Base-by-base conservation (phyloP, 352 stramenopile species). In the Globisporangium polare region DNA sequence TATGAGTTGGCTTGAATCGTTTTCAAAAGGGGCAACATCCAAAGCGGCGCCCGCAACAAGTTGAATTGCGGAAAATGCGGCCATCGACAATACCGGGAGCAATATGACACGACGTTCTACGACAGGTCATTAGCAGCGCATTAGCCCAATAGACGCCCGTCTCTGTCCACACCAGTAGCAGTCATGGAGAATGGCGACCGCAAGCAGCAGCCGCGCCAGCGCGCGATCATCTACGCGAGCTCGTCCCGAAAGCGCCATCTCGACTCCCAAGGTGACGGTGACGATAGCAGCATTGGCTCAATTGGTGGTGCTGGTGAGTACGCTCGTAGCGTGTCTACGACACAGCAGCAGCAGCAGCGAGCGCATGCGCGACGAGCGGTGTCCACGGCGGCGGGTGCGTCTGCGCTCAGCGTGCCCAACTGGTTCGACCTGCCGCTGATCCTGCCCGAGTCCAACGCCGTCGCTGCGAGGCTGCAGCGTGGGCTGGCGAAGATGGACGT, bases 351-450 rank as follows among this genome's bases (percentile, higher is more conserved):
- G 20, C 58, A 58, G 18, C 58, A 59, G 10, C 35, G 50, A 53
- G 24, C 1, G 24, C 20, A 59, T 41, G 27, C 58, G 20, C 58
- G 50, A 26, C 22, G 26, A 52, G 26, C 27, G 10, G 8, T 60
- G 22, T 55, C 45, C 12, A 35, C 45, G 12, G 20, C 45, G 5
- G 35, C 27, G 4, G 24, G 9, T 4, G 35, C 42, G n/a, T 62
- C 56, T 6, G 49, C 54, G 17, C 49, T 68, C 6, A 51, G 42
- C 13, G 65, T 73, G 26, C 80, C 82, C 15, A 76, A 66, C 43
- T 89, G 78, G 79, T 88, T 88, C 66, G 79, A 91, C 42, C 68
- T 91, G 29, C 78, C 82, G 2, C 59, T 91, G 61, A 54, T 89
- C 35, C 54, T 88, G 26, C 74, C 80, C 0, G 75, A 85, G 57